Evolutionary conservation across 345 rosid species (phyloP).

Genomic region (Corchorus olitorius): DNA sequence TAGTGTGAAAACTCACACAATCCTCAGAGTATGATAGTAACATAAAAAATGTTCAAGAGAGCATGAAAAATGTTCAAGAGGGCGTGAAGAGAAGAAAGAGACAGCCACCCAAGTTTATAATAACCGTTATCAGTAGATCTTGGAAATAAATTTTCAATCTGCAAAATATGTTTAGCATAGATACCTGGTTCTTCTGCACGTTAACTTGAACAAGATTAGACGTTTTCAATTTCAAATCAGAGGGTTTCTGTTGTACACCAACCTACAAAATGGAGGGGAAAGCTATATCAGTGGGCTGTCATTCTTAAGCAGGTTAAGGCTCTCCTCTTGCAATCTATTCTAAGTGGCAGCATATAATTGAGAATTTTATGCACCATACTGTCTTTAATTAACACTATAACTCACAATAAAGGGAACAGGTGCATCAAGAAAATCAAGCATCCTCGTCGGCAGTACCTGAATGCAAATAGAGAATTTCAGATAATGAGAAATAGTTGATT

Average conservation of each 20-base stretch:
- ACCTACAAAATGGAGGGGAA: constrained; percentile 47
- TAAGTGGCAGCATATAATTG: neutral
- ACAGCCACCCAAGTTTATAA: neutral
- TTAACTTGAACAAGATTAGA: constrained; percentile 76
- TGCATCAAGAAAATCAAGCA: constrained; percentile 98
- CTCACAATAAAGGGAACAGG: constrained; percentile 98
- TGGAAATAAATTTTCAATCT: constrained; percentile 3
- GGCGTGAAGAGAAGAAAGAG: no score
- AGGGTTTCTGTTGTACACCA: constrained; percentile 75
- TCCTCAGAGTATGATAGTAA: neutral
- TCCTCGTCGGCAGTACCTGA: constrained; percentile 83
- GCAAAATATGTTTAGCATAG: constrained; percentile 13
- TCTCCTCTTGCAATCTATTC: neutral
- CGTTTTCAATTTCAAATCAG: constrained; percentile 78
- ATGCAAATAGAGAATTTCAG: constrained; percentile 1
- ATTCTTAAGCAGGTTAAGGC: constrained; percentile 10
- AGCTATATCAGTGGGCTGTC: neutral
- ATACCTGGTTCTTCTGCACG: constrained; percentile 80
- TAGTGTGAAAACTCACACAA: neutral
- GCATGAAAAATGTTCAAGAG: no score
- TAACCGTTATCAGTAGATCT: neutral
- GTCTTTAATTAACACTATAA: constrained; percentile 18
- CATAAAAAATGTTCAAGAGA: no score
- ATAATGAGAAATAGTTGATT: neutral
- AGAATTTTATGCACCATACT: neutral